phyloP scores from a whole-genome alignment of 305 asterid genomes.

The Solanum hybrid region DNA sequence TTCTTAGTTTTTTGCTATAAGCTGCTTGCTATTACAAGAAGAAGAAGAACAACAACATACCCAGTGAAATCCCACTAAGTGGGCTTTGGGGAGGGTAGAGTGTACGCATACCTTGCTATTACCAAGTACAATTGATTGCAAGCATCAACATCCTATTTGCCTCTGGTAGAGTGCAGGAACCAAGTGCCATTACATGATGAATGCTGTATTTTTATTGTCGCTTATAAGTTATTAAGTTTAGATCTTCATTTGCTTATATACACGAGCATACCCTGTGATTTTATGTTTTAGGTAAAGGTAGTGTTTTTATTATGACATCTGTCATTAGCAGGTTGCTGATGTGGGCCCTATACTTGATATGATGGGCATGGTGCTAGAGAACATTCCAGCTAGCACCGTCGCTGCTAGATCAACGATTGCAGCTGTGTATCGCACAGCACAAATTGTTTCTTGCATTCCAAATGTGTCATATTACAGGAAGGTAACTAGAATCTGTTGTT shows the following conservation, averaged over 20 bases:
- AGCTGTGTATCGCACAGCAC: constrained; percentile 36
- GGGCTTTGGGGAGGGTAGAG: not conserved
- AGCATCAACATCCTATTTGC: not conserved
- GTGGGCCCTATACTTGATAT: constrained; percentile 44
- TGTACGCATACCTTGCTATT: not conserved
- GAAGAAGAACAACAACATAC: not conserved
- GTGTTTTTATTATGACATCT: not conserved
- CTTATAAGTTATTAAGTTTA: not conserved
- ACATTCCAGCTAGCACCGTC: constrained; percentile 21
- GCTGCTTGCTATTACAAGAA: not conserved
- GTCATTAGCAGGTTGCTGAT: constrained; percentile 34
- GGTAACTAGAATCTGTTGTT: constrained; percentile 11
- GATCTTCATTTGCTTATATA: constrained; percentile 1
- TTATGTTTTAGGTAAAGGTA: not conserved
- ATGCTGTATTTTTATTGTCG: not conserved
- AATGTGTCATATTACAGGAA: constrained; percentile 30
- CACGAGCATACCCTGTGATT: not conserved
- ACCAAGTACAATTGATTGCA: not conserved
- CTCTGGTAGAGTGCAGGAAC: not conserved
- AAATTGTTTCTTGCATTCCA: constrained; percentile 34
- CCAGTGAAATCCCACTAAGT: not conserved
- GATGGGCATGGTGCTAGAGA: constrained; percentile 45
- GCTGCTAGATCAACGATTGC: constrained; percentile 34
- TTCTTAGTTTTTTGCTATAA: not conserved
- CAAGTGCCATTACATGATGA: not conserved